Evolutionary conservation across 306 rosid genomes (phyloP).

Genomic region (Clitoria ternatea): DNA sequence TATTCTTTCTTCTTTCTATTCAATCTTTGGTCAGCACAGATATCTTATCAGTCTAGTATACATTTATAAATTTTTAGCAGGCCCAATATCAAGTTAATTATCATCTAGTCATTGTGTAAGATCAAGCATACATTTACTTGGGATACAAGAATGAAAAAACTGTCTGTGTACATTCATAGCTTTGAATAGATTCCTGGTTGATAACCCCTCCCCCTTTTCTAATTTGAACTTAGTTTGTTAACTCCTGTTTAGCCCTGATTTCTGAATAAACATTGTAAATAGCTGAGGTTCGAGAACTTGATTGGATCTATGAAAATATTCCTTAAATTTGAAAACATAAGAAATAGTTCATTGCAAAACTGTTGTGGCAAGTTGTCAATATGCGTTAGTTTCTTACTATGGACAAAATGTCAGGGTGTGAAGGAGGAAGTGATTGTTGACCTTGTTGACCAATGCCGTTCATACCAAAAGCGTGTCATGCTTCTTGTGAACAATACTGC

Average conservation of each 20-base stretch:
- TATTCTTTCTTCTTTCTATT: not conserved
- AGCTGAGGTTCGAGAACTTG: not conserved
- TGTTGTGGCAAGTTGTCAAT: slow-evolving; percentile 3
- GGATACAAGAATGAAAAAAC: not conserved
- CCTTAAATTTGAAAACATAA: too few species aligned
- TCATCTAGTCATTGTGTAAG: not conserved
- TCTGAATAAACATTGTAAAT: not conserved
- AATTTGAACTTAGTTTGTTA: not conserved
- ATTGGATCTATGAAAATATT: not conserved
- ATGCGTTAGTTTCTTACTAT: slow-evolving; percentile 12
- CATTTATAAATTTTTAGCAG: not conserved
- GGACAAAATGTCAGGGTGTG: slow-evolving; percentile 60
- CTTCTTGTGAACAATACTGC: slow-evolving; percentile 72
- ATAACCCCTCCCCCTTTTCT: not conserved
- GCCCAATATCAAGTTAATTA: not conserved
- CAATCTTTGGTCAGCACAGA: slow-evolving; percentile 1
- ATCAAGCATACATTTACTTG: not conserved
- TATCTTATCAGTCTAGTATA: too few species aligned
- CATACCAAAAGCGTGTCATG: slow-evolving; percentile 87
- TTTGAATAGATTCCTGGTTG: not conserved
- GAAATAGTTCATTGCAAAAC: not conserved
- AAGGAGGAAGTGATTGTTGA: slow-evolving; percentile 89
- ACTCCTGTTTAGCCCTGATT: not conserved
- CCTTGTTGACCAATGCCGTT: slow-evolving; percentile 95
- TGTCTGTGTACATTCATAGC: not conserved